Base-by-base conservation (phyloP, 352 stramenopile species). In the Phytophthora lateralis region DNA sequence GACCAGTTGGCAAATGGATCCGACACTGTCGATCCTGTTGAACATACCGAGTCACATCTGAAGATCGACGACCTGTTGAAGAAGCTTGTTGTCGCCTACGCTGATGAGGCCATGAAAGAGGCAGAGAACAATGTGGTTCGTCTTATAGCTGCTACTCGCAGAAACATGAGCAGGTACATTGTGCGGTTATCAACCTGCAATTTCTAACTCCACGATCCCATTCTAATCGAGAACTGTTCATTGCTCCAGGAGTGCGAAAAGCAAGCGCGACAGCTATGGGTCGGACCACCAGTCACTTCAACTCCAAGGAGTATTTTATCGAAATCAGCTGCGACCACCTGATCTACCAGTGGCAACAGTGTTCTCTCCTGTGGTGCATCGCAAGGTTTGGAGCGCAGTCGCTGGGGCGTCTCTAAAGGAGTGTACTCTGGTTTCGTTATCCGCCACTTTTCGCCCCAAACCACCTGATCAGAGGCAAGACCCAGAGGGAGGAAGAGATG, bases 261-360 rank as follows among this genome's bases (percentile, higher is more conserved):
- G 18, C 30, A 57, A 52, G 17, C 50, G 42, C 18, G 55, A 17
- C 27, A 46, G 18, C n/a, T 32, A 14, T 29, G 53, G 15, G 14
- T 26, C 37, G 17, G 26, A 52, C 24, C 21, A 27, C 17, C 52
- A 41, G 15, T 51, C 54, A 10, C 38, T 26, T 18, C 35, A 60
- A 27, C 24, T 60, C 9, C 63, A 59, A 54, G 56, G 67, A 18
- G 27, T 74, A 29, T 74, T 74, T 54, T 69, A 71, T 48, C 62
- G 53, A 30, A 69, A 60, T 26, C 43, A 64, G 17, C 42, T 66
- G 26, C 54, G 55, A 21, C 60, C 45, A 45, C 66, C 60, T 14
- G 54, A 70, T 8, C 8, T 70, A 17, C 60, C 60, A 47, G 30
- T 48, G 38, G 42, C 47, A 37, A 45, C 59, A 21, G 14, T 4